These are phyloP conservation scores for Magnolia sinica DNA, from an alignment of 164 flowering plant genomes.

Conservation along the genomic window DNA sequence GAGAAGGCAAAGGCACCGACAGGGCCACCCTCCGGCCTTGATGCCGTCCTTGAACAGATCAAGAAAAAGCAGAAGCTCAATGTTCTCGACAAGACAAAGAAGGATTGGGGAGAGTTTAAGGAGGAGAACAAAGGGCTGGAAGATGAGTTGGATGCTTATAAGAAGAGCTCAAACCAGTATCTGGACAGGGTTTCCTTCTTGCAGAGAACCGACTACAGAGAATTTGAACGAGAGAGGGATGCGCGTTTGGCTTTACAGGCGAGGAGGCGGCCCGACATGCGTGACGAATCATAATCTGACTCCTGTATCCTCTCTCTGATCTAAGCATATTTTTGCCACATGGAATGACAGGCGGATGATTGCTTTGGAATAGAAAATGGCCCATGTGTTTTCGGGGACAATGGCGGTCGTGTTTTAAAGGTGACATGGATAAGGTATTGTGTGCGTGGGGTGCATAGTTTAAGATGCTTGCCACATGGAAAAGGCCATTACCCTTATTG, in stretches of 20 bases:
- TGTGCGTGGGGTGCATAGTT: background rate
- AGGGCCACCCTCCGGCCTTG: conserved; percentile 70
- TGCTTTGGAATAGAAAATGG: background rate
- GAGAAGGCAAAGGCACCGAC: conserved; percentile 53
- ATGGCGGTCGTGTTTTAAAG: background rate
- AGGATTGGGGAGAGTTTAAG: conserved; percentile 97
- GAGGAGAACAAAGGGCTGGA: conserved; percentile 79
- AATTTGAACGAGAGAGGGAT: conserved; percentile 93
- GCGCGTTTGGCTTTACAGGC: conserved; percentile 78
- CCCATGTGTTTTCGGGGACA: background rate
- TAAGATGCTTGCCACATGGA: background rate
- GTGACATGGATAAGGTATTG: background rate
- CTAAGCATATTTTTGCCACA: background rate
- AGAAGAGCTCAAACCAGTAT: conserved; percentile 94
- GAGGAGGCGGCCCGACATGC: conserved; percentile 61
- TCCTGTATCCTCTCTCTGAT: background rate
- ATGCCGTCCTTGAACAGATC: conserved; percentile 86
- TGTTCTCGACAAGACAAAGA: conserved; percentile 93
- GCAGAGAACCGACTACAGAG: conserved; percentile 73
- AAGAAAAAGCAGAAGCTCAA: conserved; percentile 93
- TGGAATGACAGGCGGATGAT: background rate
- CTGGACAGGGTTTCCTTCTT: conserved; percentile 80
- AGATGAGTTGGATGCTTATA: conserved; percentile 90
- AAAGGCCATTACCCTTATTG: background rate
- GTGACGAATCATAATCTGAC: conserved; percentile 39